Evolutionary conservation across 1,284 basidiomycete species (phyloP).

Genomic region (Sporisorium exsertum): DNA sequence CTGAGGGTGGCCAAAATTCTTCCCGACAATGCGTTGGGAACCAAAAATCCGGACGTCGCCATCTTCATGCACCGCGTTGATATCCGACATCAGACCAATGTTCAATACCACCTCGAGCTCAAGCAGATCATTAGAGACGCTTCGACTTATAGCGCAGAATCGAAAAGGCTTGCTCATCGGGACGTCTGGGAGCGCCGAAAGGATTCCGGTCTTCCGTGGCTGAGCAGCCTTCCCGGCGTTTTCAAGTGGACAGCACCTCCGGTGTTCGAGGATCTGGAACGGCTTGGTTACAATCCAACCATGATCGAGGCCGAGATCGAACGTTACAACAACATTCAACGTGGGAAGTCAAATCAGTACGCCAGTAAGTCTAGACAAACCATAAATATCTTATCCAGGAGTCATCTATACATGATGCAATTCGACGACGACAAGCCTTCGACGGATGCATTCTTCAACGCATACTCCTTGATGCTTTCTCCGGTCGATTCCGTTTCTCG

Average conservation of each 20-base stretch:
- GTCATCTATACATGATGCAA: not conserved
- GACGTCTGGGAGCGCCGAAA: not conserved
- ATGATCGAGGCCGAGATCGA: conserved; percentile 11
- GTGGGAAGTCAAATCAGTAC: not conserved
- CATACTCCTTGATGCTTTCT: not conserved
- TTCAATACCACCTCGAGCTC: not conserved
- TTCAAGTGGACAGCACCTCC: conserved; percentile 17
- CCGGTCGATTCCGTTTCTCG: not conserved
- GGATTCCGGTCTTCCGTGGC: not conserved
- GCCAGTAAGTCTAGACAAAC: no score
- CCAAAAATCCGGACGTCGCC: conserved; percentile 17
- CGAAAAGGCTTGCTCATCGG: not conserved
- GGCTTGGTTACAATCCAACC: conserved; percentile 13
- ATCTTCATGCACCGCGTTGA: conserved; percentile 12
- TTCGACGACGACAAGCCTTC: not conserved
- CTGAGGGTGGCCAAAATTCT: not conserved
- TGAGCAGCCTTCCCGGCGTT: conserved; percentile 1
- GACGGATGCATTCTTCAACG: not conserved
- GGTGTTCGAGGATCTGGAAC: conserved; percentile 6
- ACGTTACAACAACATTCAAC: not conserved
- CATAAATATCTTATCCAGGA: not conserved
- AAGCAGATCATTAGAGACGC: conserved; percentile 8
- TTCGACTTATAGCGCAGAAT: no score
- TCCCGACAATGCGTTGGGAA: not conserved
- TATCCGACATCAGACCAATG: not conserved